Percentiles rank a stretch among this genome's conserved stretches.
Evolutionary conservation across 345 rosid genomes (phyloP).

Genomic region (Passiflora organensis): DNA sequence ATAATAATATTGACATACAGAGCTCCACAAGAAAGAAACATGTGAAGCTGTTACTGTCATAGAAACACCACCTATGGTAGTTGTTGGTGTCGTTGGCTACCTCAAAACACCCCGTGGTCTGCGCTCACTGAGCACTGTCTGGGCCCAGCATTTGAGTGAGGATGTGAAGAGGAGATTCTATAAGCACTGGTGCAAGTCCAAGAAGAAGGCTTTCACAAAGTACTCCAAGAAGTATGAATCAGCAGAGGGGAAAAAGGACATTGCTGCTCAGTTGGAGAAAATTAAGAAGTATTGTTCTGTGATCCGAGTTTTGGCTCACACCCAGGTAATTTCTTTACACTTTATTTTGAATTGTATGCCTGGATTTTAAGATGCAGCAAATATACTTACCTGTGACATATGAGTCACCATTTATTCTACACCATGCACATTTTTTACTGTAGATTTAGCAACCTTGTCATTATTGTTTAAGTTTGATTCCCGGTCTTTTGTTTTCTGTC

Average conservation of each 20-base stretch:
- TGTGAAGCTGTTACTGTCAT: slow-evolving; percentile 81
- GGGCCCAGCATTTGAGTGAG: slow-evolving; percentile 91
- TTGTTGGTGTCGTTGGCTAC: slow-evolving; percentile 82
- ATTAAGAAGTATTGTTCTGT: slow-evolving; percentile 70
- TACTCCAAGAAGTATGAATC: slow-evolving; percentile 51
- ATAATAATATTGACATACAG: slow-evolving; percentile 19
- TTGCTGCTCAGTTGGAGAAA: slow-evolving; percentile 69
- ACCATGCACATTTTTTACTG: too few species aligned
- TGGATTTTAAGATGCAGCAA: neutral
- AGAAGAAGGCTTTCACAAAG: slow-evolving; percentile 82
- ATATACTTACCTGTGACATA: too few species aligned
- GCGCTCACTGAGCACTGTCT: slow-evolving; percentile 63
- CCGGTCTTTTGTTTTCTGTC: neutral
- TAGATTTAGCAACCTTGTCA: neutral
- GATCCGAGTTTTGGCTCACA: slow-evolving; percentile 77
- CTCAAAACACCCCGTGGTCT: slow-evolving; percentile 75
- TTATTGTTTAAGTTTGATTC: neutral
- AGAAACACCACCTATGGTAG: slow-evolving; percentile 80
- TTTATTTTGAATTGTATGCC: neutral
- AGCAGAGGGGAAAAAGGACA: slow-evolving; percentile 64
- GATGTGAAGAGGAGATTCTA: slow-evolving; percentile 76
- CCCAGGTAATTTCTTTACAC: slow-evolving; percentile 42
- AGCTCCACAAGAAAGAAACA: slow-evolving; percentile 93
- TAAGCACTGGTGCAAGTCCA: slow-evolving; percentile 81
- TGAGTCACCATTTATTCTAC: too few species aligned